phyloP scores from a whole-genome alignment of 2,329 filamentous ascomycete genomes.

The Zasmidium angulare region DNA sequence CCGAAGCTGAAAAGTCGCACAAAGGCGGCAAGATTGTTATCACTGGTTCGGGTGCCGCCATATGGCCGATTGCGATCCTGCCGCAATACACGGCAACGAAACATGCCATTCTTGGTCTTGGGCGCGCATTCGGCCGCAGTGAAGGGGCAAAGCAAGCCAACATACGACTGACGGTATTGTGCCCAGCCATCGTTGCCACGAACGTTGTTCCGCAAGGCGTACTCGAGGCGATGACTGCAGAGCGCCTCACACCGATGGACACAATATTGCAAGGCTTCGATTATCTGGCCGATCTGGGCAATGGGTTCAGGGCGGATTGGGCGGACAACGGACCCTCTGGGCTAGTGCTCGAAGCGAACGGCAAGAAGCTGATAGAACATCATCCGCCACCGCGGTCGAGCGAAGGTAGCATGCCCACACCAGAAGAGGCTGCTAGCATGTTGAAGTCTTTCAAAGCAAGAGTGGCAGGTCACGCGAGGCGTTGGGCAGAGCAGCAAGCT shows the following conservation, averaged over 20 bases:
- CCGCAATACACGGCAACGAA: neutral
- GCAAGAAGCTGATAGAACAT: neutral
- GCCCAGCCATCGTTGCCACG: neutral
- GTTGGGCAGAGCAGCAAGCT: neutral
- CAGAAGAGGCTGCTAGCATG: neutral
- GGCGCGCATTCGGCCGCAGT: neutral
- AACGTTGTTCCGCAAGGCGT: neutral
- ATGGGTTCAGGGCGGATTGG: neutral
- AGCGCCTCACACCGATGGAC: neutral
- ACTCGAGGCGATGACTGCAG: neutral
- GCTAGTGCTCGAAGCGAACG: neutral
- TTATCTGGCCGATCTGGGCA: neutral
- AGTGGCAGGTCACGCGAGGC: neutral
- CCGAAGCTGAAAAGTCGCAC: neutral
- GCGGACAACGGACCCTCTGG: neutral
- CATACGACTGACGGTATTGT: neutral
- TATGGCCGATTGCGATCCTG: neutral
- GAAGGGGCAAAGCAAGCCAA: neutral
- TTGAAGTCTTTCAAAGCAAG: neutral
- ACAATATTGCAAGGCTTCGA: neutral
- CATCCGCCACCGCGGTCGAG: neutral
- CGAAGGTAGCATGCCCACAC: neutral
- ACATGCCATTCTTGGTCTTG: neutral
- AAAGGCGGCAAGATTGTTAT: neutral
- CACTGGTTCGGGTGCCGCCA: neutral